Evolutionary conservation across 2,329 filamentous ascomycete species (phyloP), one percentile per base, ranked within the genome.

Genomic region (Aulographum hederae): DNA sequence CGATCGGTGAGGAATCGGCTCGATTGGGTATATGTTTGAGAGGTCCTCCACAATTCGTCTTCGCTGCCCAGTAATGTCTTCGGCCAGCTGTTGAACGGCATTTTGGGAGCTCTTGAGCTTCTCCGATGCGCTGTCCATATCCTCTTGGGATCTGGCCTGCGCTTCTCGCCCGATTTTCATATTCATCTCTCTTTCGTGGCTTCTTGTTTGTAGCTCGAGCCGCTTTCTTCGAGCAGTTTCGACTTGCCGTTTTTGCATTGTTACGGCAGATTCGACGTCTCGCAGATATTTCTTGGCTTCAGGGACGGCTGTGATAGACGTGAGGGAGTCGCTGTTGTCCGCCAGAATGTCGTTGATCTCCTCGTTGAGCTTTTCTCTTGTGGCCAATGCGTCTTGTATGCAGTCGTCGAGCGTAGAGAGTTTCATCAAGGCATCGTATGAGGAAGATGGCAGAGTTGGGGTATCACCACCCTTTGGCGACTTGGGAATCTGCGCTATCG

Each of bases 21-120:
- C 68, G 36, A 98, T 92, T 3, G 78, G 73, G 47, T 85, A 94
- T 34, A 94, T 79, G 17, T 61, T 58, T 10, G 72, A 60, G 0
- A 98, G 61, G 40, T 93, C 84, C 41, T 89, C 75, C 50, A 82
- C 85, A 34, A 95, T 80, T 21, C 89, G 76, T 11, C 85, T 72
- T 15, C 85, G 70, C 51, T 95, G 89, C n/a, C 78, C 81, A 35
- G 67, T 71, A n/a, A 82, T 77, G 14, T 73, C 69, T 31, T 76
- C 71, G 26, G 63, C 61, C 0, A 68, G 73, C 30, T 63, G 53
- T 3, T 61, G 58, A 1, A 78, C 52, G 2, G 75, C 57, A 4
- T 58, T 52, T 21, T n/a, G 21, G 21, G 8, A 8, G 8, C n/a
- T 25, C 21, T 25, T n/a, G 21, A 25, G 21, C 21, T 25, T 8